phyloP scores from a whole-genome alignment of 2,329 filamentous ascomycete species.

The Arthrocladium fulminans region DNA sequence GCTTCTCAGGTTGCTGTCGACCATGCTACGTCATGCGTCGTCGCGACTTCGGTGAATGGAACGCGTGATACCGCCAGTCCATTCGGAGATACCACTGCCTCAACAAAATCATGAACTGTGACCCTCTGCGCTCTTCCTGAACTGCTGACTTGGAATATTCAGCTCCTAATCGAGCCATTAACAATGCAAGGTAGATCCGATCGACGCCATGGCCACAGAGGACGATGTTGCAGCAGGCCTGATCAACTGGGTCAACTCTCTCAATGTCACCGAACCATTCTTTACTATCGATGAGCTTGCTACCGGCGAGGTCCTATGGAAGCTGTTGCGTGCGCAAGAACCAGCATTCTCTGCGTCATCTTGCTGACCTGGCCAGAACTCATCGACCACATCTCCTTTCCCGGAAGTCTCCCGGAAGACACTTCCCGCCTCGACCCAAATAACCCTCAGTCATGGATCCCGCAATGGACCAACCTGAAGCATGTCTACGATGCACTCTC shows the following conservation, averaged over 20 bases:
- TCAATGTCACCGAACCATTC: slow-evolving; percentile 19
- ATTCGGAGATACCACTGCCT: background rate
- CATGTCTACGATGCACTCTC: slow-evolving; percentile 39
- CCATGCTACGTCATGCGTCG: background rate
- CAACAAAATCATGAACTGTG: background rate
- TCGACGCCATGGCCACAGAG: slow-evolving; percentile 35
- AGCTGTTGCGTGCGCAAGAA: slow-evolving; percentile 29
- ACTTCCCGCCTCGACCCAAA: slow-evolving; percentile 32
- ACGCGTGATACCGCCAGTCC: background rate
- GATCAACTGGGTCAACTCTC: slow-evolving; percentile 36
- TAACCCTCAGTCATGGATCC: slow-evolving; percentile 29
- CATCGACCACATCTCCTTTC: slow-evolving; percentile 40
- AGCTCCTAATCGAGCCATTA: background rate
- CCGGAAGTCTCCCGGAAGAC: slow-evolving; percentile 39
- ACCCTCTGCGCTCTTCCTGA: background rate
- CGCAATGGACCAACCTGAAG: slow-evolving; percentile 42
- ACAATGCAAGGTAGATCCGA: background rate
- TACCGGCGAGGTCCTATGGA: slow-evolving; percentile 40
- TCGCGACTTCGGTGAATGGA: background rate
- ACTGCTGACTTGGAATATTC: background rate
- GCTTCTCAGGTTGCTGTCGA: too few relatives aligned
- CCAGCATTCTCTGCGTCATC: background rate
- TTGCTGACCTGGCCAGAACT: slow-evolving; percentile 29
- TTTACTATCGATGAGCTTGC: slow-evolving; percentile 30
- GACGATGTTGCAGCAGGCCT: slow-evolving; percentile 38